A percentile compares a stretch with the other conserved stretches of the same genome.
Conservation (phyloP, 164 flowering plant species). For the Stephania yunnanensis region DNA sequence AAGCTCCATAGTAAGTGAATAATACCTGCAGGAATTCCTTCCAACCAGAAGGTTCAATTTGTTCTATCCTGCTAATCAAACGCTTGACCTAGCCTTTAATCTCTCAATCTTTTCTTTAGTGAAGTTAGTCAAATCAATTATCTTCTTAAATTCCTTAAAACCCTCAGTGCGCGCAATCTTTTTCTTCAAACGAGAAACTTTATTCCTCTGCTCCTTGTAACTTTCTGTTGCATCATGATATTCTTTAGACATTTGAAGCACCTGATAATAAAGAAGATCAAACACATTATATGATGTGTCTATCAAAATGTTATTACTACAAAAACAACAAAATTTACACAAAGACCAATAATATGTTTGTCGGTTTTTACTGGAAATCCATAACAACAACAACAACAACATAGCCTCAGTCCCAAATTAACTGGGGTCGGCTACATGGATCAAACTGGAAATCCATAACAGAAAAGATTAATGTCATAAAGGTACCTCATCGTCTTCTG, state of each 20-base stretch:
- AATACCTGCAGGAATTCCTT: slow-evolving; percentile 85
- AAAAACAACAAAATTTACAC: background rate
- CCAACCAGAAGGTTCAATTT: slow-evolving; percentile 99
- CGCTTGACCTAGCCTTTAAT: slow-evolving; percentile 67
- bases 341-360: background rate
- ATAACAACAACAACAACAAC: too few species aligned
- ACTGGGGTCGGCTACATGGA: too few species aligned
- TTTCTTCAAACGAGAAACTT: slow-evolving; percentile 81
- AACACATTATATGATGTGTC: background rate
- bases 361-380: background rate
- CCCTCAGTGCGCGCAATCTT: slow-evolving; percentile 74
- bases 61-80: slow-evolving; percentile 58
- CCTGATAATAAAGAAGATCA: slow-evolving; percentile 26
- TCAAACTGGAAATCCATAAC: background rate
- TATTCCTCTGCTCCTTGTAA: slow-evolving; percentile 71
- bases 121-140: slow-evolving; percentile 52
- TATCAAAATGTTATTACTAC: background rate
- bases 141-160: slow-evolving; percentile 69
- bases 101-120: slow-evolving; percentile 77
- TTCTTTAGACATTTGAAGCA: slow-evolving; percentile 45
- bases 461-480: slow-evolving; percentile 1
- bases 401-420: too few species aligned
- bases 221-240: slow-evolving; percentile 48
- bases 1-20: background rate
- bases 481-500: slow-evolving; percentile 66